Conservation (phyloP, 306 rosid genomes). For the Begonia loranthoides region DNA sequence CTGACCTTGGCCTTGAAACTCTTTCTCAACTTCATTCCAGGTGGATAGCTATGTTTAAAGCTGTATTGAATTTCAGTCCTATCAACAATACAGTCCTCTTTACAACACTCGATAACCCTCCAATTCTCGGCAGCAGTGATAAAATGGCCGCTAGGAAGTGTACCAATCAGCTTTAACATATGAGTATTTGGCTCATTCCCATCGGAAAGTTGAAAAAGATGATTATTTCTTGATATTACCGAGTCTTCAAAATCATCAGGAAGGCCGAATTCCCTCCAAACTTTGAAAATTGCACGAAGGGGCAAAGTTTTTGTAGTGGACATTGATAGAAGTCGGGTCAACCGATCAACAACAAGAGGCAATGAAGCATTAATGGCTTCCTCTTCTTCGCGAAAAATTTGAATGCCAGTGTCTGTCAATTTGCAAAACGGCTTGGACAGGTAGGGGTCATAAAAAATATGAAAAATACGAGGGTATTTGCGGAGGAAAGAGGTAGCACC, state of each 20-base stretch:
- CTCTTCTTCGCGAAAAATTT: constrained; percentile 34
- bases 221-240: constrained; percentile 35
- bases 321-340: constrained; percentile 63
- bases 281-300: constrained; percentile 72
- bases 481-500: constrained; percentile 69
- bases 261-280: constrained; percentile 83
- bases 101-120: constrained; percentile 75
- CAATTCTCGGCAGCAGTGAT: constrained; percentile 67
- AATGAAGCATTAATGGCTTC: constrained; percentile 41
- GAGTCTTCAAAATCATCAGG: constrained; percentile 94
- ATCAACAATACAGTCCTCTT: constrained; percentile 39
- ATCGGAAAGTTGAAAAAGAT: constrained; percentile 56
- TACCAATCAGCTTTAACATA: constrained; percentile 48
- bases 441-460: constrained; percentile 48
- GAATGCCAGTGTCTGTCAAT: constrained; percentile 48
- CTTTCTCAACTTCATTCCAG: constrained; percentile 68
- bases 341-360: constrained; percentile 49
- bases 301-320: constrained; percentile 58
- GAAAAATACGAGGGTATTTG: constrained; percentile 71
- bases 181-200: constrained; percentile 64
- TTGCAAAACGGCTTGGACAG: constrained; percentile 53
- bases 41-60: constrained; percentile 64
- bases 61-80: constrained; percentile 43
- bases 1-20: constrained; percentile 71
- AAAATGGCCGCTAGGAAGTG: constrained; percentile 18